Percentiles rank a stretch among this genome's conserved stretches.
These are phyloP conservation scores for Phalaenopsis hybrid DNA, from an alignment of 116 monocot species.

Conservation along the genomic window DNA sequence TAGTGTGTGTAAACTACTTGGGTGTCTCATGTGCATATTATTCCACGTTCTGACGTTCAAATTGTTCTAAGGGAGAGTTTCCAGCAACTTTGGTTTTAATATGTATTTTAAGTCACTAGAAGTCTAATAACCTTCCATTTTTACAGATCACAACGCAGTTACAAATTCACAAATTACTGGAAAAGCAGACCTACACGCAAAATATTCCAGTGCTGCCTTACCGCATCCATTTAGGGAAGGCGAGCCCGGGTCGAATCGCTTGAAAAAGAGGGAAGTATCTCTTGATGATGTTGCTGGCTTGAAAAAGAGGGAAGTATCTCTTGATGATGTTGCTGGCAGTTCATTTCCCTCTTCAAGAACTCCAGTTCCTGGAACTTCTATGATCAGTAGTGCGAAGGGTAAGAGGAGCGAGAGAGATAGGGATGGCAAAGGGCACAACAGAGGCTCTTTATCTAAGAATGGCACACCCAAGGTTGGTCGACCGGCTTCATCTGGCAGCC, in stretches of 20 bases:
- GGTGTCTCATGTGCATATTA: too few relatives aligned
- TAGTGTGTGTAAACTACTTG: too few relatives aligned
- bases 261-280: constrained; percentile 47
- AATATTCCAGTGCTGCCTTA: constrained; percentile 15
- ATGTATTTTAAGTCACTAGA: background rate
- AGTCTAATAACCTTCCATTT: background rate
- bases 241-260: constrained; percentile 30
- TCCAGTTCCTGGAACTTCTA: constrained; percentile 30
- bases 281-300: constrained; percentile 48
- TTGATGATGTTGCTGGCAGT: constrained; percentile 12
- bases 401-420: constrained; percentile 62
- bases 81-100: background rate
- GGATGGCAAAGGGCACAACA: constrained; percentile 33
- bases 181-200: constrained; percentile 12
- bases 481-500: constrained; percentile 22
- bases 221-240: constrained; percentile 23
- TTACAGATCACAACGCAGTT: constrained; percentile 13
- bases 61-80: too few relatives aligned
- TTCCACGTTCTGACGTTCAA: too few relatives aligned
- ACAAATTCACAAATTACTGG: constrained; percentile 4
- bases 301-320: constrained; percentile 49
- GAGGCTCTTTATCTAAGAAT: constrained; percentile 23
- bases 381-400: constrained; percentile 44
- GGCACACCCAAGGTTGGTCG: constrained; percentile 24
- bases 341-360: constrained; percentile 12